phyloP scores from a whole-genome alignment of 306 rosid species.

The Chamaecrista fasciculata region DNA sequence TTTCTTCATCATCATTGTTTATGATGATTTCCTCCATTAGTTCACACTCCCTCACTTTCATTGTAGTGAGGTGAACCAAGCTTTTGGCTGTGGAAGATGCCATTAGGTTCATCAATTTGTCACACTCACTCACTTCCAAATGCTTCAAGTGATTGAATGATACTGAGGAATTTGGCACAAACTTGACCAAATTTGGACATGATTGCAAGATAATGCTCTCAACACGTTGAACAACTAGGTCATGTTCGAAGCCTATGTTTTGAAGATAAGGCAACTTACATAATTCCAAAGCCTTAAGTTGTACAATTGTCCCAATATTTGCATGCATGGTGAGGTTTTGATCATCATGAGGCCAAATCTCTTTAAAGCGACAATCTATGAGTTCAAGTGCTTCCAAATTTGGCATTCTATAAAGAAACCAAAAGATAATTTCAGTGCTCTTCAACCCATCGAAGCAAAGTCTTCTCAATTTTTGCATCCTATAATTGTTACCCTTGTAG shows the following conservation, averaged over 20 bases:
- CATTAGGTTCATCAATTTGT: background rate
- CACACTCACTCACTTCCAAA: slow-evolving; percentile 17
- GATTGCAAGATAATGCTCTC: too few species aligned
- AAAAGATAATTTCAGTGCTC: background rate
- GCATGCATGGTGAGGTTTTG: background rate
- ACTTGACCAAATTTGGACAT: background rate
- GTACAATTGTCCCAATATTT: background rate
- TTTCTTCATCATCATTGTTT: background rate
- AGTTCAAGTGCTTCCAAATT: too few species aligned
- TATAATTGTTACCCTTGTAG: background rate
- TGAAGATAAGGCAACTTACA: too few species aligned
- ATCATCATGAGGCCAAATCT: background rate
- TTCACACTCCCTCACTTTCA: slow-evolving; percentile 17
- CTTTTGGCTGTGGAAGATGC: slow-evolving; percentile 22
- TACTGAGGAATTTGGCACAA: background rate
- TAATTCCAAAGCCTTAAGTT: background rate
- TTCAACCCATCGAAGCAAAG: background rate
- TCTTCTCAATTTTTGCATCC: background rate
- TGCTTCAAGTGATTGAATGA: background rate
- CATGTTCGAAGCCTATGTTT: background rate
- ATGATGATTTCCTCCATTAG: background rate
- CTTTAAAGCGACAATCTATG: background rate
- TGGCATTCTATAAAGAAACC: slow-evolving; percentile 30
- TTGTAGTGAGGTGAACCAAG: slow-evolving; percentile 18
- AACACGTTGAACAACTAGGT: slow-evolving; percentile 15